A percentile compares a stretch with the other conserved stretches of the same genome.
phyloP scores from a whole-genome alignment of 805 yeast species.

The Candida boidinii region DNA sequence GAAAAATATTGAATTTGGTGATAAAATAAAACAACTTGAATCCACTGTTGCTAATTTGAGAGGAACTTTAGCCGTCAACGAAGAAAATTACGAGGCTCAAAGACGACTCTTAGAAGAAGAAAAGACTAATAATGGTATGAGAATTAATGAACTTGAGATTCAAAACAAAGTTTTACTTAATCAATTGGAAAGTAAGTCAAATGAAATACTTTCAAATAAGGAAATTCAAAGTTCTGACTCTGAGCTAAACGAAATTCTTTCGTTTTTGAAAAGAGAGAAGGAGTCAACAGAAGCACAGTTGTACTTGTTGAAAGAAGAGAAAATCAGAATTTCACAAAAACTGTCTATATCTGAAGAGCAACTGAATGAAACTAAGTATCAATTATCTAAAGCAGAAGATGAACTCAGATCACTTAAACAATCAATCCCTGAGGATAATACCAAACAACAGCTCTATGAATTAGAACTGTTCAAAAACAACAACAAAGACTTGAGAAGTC shows the following conservation, averaged over 20 bases:
- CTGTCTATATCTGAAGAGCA: constrained; percentile 40
- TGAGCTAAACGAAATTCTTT: constrained; percentile 44
- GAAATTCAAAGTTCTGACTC: constrained; percentile 15
- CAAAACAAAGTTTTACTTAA: constrained; percentile 63
- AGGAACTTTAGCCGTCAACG: constrained; percentile 25
- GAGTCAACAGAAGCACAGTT: constrained; percentile 59
- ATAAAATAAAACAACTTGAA: constrained; percentile 28
- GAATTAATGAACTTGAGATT: constrained; percentile 48
- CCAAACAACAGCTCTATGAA: constrained; percentile 20
- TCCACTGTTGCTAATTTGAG: constrained; percentile 25
- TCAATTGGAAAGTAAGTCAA: constrained; percentile 41
- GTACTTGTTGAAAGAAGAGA: constrained; percentile 44
- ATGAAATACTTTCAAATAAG: constrained; percentile 8
- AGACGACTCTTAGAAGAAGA: constrained; percentile 35
- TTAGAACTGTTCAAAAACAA: constrained; percentile 22
- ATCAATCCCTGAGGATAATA: constrained; percentile 11
- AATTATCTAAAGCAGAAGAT: constrained; percentile 28
- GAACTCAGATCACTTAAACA: constrained; percentile 14
- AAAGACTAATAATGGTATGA: constrained; percentile 32
- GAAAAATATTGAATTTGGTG: constrained; percentile 11
- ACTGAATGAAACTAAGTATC: constrained; percentile 41
- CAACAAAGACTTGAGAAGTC: constrained; percentile 16
- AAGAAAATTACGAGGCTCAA: constrained; percentile 38
- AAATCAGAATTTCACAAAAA: constrained; percentile 40
- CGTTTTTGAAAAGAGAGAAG: constrained; percentile 63